Evolutionary conservation across 2,329 filamentous ascomycete species (phyloP), one percentile per base, ranked within the genome.

Genomic region (Venturia nashicola): DNA sequence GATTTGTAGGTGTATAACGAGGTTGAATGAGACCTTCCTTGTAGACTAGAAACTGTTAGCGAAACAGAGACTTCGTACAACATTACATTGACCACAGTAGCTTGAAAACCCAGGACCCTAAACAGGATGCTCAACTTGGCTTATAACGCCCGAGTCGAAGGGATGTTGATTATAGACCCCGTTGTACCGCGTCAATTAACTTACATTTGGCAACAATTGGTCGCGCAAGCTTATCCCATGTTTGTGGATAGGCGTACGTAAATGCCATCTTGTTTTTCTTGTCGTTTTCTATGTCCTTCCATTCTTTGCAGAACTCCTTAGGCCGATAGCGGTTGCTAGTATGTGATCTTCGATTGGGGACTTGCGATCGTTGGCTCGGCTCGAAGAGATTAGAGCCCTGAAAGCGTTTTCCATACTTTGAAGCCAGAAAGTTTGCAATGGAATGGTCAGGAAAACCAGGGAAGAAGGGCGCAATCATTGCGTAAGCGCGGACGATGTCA

Each of bases 401-500:
- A 68, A 62, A 61, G 8, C 23, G 34, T 23, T 32, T 34, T 40
- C 59, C 59, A 34, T 61, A 6, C 14, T 61, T 43, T 3, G 27
- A 20, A 43, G 18, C 20, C 3, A 42, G 42, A 20, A 61, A 61
- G 5, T 8, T 27, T 75, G 76, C 27, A 68, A 64, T 6, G 65
- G 61, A 0, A 76, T 76, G 1, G 71, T 48, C 44, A 73, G 66
- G 0, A 73, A 74, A 14, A 71, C 66, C n/a, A 78, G 71, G 66
- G 77, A 79, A 78, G 69, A 78, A 79, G 7, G 76, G 70, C 0
- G 71, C 68, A 61, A 77, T 73, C 54, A 72, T 71, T 7, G 72
- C 71, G 60, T 72, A 72, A 1, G 76, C 76, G 9, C 59, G 59
- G 72, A 0, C 39, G 34, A 61, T 14, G 36, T 61, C 59, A 6